Evolutionary conservation across 441 rosid genomes (phyloP), one percentile per base, ranked within the genome.

Genomic region (Viola pubescens): DNA sequence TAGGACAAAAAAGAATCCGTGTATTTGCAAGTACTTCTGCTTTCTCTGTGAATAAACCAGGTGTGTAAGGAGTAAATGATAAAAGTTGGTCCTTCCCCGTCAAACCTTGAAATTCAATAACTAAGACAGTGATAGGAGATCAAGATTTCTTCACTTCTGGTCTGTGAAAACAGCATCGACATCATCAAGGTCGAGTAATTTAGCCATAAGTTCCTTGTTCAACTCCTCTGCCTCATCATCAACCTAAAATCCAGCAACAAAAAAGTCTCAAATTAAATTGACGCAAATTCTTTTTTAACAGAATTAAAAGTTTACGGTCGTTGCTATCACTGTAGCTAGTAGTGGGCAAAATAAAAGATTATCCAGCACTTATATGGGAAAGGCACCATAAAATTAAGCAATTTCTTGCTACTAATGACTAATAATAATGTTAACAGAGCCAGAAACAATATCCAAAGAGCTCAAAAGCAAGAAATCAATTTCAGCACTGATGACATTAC

Each of bases 191-290:
- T 89, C 95, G 3, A 91, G 94, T 61, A 91, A 72, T 71, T 82
- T 80, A 48, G 84, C 77, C 71, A 80, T 78, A 12, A 91, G 94
- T 66, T 82, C 88, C 78, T 77, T 87, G 84, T 89, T 89, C 82
- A 91, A 72, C 47, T 91, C 91, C 86, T 75, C 75, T 56, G 96
- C 95, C 67, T 87, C 96, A 58, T 88, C 95, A 73, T 91, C 98
- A 61, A 80, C 96, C 91, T 82, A 70, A 60, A 74, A 66, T 10
- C 52, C 63, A 63, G 48, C 44, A 40, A 52, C 5, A 12, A 10
- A 37, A 45, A 49, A 45, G 12, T 48, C 19, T 52, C 13, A 48
- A 5, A 16, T 37, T 63, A 16, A 44, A n/a, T 46, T 58, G 34
- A 26, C 34, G 34, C 2, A 2, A 26, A 26, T 26, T 26, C 34